These are phyloP conservation scores for Sugiyamaella smithiae DNA, from an alignment of 805 yeast species.

Conservation along the genomic window DNA sequence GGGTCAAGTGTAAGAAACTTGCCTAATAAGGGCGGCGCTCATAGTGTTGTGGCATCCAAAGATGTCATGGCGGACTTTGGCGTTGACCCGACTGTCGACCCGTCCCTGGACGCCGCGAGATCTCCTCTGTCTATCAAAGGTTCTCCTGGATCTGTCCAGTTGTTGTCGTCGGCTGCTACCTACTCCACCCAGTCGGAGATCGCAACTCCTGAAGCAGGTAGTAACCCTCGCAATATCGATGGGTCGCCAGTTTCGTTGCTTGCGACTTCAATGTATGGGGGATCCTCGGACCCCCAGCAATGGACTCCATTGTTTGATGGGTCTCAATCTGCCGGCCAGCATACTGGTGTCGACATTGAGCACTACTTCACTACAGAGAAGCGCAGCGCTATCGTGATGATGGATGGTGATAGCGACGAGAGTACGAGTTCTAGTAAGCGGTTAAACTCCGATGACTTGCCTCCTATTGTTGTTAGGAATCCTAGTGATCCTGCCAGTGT, in stretches of 20 bases:
- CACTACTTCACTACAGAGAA: constrained; percentile 12
- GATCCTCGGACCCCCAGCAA: constrained; percentile 14
- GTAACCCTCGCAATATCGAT: not conserved
- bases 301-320: constrained; percentile 20
- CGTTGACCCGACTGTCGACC: not conserved
- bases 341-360: constrained; percentile 6
- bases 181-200: constrained; percentile 2
- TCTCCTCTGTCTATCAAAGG: not conserved
- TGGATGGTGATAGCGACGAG: not conserved
- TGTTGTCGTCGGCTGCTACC: constrained; percentile 4
- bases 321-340: not conserved
- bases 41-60: not conserved
- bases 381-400: constrained; percentile 22
- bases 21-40: not conserved
- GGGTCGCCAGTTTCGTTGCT: constrained; percentile 4
- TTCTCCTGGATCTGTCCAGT: not conserved
- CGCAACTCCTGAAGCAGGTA: constrained; percentile 7
- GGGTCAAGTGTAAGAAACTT: too few species aligned
- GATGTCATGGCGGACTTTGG: not conserved
- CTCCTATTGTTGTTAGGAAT: constrained; percentile 56
- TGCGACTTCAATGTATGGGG: constrained; percentile 12
- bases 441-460: constrained; percentile 47
- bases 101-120: not conserved
- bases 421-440: not conserved
- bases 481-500: constrained; percentile 60